Evolutionary conservation across 139 green algal genomes (phyloP), one percentile per base, ranked within the genome.

Genomic region (Limnomonas spitsbergensis): DNA sequence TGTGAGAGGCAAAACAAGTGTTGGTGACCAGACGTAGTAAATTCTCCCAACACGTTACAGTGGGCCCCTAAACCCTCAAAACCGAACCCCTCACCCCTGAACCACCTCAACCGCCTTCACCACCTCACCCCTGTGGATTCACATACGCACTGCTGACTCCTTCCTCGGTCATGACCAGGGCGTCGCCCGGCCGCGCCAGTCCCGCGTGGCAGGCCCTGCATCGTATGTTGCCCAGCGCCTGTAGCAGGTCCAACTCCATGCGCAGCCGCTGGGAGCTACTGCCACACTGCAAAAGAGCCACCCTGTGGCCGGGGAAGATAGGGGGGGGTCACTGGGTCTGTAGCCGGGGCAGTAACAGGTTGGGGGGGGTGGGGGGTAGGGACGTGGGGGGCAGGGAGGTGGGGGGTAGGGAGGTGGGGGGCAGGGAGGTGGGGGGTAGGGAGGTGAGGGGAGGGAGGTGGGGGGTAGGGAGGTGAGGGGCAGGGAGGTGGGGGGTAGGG

Each of bases 101-200:
- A n/a, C n/a, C n/a, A n/a, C n/a, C n/a, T n/a, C n/a, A n/a, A n/a
- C n/a, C n/a, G n/a, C n/a, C n/a, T n/a, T 61, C 47, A 14, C 14
- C 14, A 34, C 27, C 66, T 72, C 66, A 75, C 14, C 68, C 68
- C 6, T 75, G 68, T 75, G 68, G 6, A 31, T 75, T 75, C 14
- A 75, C 68, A 75, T 47, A 75, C 36, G 20, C 68, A 27, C 34
- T 32, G n/a, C 14, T 32, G 20, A 75, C 32, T 39, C 68, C 68
- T 31, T 75, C 68, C 14, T 75, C 68, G 3, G 68, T 75, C 68
- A 75, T 75, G 14, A 4, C 20, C 34, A 75, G 20, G 6, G 36
- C 36, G 36, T 75, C 68, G 14, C 36, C 36, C 20, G 68, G 3
- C 3, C 32, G 6, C 7, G 68, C 68, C 6, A 75, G 14, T 32